Percentiles rank a stretch among this genome's conserved stretches.
Evolutionary conservation across 225 moss, liverwort and hornwort genomes (phyloP).

Genomic region (Bryum argenteum): DNA sequence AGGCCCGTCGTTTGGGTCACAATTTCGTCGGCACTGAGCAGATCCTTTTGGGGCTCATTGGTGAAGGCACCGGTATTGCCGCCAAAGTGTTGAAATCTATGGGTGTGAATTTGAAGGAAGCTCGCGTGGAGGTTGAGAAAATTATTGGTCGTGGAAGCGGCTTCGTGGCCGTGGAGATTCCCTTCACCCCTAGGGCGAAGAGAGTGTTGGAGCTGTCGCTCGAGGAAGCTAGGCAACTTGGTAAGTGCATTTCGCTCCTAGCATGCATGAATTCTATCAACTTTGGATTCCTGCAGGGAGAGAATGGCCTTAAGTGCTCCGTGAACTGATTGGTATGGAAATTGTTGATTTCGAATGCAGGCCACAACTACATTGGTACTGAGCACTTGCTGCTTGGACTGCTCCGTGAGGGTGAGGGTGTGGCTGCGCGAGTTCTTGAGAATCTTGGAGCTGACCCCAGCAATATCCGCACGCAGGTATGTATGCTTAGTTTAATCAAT

Average conservation of each 20-base stretch:
- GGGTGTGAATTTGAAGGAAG: slow-evolving; percentile 89
- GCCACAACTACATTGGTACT: slow-evolving; percentile 96
- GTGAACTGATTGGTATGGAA: too few species aligned
- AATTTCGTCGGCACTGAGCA: slow-evolving; percentile 92
- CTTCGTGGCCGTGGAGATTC: slow-evolving; percentile 89
- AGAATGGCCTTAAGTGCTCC: too few species aligned
- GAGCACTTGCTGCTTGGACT: slow-evolving; percentile 93
- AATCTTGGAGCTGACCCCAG: slow-evolving; percentile 89
- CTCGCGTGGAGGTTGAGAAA: slow-evolving; percentile 91
- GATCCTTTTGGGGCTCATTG: slow-evolving; percentile 79
- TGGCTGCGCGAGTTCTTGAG: slow-evolving; percentile 84
- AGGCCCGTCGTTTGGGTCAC: slow-evolving; percentile 84
- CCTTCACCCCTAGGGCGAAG: slow-evolving; percentile 86
- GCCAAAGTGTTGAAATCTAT: slow-evolving; percentile 87
- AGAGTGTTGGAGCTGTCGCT: slow-evolving; percentile 79
- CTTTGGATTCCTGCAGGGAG: too few species aligned
- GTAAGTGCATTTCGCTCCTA: slow-evolving; percentile 33
- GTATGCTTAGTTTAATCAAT: too few species aligned
- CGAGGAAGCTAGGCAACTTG: slow-evolving; percentile 86
- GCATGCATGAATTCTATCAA: too few species aligned
- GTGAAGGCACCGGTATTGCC: slow-evolving; percentile 88
- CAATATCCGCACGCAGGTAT: slow-evolving; percentile 87
- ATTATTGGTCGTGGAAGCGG: slow-evolving; percentile 90
- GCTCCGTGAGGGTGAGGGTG: slow-evolving; percentile 93
- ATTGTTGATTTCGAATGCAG: slow-evolving; percentile 32